Percentiles rank a stretch among this genome's conserved stretches.
These are phyloP conservation scores for Coemansia sp. DNA, from an alignment of 192 early-diverging fungal genomes.

Conservation along the genomic window DNA sequence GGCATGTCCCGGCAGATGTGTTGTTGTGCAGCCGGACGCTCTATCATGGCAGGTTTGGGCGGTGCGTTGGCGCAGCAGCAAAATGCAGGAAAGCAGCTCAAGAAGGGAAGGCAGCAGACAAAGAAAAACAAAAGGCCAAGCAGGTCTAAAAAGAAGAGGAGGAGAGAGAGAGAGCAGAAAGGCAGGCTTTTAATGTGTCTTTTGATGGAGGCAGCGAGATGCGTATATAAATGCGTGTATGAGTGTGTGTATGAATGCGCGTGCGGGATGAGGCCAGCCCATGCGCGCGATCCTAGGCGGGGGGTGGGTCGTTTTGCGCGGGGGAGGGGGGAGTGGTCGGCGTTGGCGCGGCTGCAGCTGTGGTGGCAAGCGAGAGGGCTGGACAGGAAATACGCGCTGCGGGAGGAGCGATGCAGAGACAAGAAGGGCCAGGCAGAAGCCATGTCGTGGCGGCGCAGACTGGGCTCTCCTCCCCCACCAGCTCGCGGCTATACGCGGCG, in stretches of 20 bases:
- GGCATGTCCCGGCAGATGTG: constrained; percentile 13
- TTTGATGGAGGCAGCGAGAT: too few relatives aligned
- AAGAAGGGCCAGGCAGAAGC: too few relatives aligned
- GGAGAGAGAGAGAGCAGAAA: background rate
- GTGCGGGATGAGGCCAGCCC: background rate
- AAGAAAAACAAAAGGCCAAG: background rate
- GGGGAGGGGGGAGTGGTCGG: too few relatives aligned
- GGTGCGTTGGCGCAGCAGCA: background rate
- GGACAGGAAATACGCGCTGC: too few relatives aligned
- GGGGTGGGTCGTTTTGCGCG: too few relatives aligned
- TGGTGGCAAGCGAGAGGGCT: too few relatives aligned
- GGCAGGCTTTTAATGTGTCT: background rate
- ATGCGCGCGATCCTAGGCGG: background rate
- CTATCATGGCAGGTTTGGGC: background rate
- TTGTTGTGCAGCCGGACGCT: background rate
- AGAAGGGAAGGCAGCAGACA: background rate
- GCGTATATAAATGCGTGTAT: background rate
- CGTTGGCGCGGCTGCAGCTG: too few relatives aligned
- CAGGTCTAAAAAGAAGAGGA: background rate
- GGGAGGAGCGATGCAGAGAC: too few relatives aligned
- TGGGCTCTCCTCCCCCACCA: too few relatives aligned
- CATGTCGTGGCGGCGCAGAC: too few relatives aligned
- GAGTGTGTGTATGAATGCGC: background rate
- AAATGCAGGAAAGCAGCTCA: background rate
- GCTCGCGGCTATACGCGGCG: too few relatives aligned